Evolutionary conservation across 495 filamentous ascomycete genomes (phyloP).

Genomic region (Neurospora sp.): DNA sequence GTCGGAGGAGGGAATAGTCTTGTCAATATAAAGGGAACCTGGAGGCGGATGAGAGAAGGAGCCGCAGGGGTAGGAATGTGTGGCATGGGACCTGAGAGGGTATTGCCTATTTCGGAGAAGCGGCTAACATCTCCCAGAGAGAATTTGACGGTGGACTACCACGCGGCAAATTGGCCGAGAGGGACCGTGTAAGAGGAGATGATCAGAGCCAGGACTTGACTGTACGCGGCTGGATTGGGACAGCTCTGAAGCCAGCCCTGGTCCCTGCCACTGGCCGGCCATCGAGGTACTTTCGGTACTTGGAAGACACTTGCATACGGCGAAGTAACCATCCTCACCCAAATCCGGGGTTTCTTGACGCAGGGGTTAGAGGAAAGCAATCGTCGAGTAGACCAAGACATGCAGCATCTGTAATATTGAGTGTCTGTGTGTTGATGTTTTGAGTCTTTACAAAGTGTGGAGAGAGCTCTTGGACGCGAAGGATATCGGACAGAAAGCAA

Average conservation of each 20-base stretch:
- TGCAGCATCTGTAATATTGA: not conserved
- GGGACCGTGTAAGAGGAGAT: not conserved
- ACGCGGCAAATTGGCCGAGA: not conserved
- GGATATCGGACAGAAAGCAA: not conserved
- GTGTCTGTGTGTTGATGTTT: not conserved
- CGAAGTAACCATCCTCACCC: not conserved
- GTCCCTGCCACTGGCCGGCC: not conserved
- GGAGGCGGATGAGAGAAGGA: slow-evolving; percentile 3
- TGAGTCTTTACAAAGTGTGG: not conserved
- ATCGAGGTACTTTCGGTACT: not conserved
- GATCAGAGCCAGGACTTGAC: not conserved
- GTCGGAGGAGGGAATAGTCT: slow-evolving; percentile 12
- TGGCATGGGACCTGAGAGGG: slow-evolving; percentile 4
- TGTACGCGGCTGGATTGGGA: not conserved
- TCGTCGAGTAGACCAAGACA: not conserved
- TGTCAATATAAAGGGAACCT: slow-evolving; percentile 17
- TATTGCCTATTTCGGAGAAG: not conserved
- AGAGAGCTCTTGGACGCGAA: not conserved
- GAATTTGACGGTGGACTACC: not conserved
- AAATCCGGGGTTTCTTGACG: not conserved
- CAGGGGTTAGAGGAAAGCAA: not conserved
- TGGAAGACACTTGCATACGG: not conserved
- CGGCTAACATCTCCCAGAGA: not conserved
- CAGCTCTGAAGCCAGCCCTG: not conserved
- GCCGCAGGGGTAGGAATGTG: slow-evolving; percentile 12